phyloP scores from a whole-genome alignment of 1,284 basidiomycete genomes.

The Sporisorium reilianum region DNA sequence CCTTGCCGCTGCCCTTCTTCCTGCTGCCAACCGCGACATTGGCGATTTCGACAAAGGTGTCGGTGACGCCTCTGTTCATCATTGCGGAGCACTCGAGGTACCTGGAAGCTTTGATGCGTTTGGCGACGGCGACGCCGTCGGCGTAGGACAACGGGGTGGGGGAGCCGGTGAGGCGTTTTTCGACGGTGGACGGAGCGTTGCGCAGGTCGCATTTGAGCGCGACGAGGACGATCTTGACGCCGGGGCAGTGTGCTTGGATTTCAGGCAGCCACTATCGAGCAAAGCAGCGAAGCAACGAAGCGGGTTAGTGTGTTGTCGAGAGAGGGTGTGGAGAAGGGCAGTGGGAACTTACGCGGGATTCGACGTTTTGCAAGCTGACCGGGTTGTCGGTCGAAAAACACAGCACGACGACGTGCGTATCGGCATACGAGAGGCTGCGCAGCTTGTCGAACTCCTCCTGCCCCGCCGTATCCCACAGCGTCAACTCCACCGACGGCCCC shows the following conservation, averaged over 20 bases:
- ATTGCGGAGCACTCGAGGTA: constrained; percentile 88
- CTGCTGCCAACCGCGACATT: constrained; percentile 15
- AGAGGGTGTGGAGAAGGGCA: constrained; percentile 1
- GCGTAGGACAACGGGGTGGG: constrained; percentile 80
- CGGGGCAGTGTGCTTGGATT: constrained; percentile 85
- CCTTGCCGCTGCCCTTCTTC: neutral
- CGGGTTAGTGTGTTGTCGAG: neutral
- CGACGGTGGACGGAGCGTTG: constrained; percentile 79
- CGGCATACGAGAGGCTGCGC: constrained; percentile 89
- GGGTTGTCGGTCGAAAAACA: constrained; percentile 71
- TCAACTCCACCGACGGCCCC: constrained; percentile 85
- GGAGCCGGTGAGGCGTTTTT: constrained; percentile 66
- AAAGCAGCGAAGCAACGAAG: neutral
- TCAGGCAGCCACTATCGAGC: constrained; percentile 83
- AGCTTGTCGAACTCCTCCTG: constrained; percentile 96
- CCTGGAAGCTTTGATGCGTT: constrained; percentile 35
- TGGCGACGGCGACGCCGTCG: constrained; percentile 71
- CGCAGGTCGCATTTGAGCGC: constrained; percentile 92
- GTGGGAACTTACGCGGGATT: constrained; percentile 76
- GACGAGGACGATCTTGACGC: constrained; percentile 80
- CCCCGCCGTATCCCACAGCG: constrained; percentile 96
- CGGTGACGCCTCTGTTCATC: constrained; percentile 89
- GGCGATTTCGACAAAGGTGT: constrained; percentile 76
- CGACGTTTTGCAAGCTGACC: constrained; percentile 86
- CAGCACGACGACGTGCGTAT: constrained; percentile 79